Evolutionary conservation across 805 yeast species (phyloP).

Genomic region (Starmerella lactis-condensi): DNA sequence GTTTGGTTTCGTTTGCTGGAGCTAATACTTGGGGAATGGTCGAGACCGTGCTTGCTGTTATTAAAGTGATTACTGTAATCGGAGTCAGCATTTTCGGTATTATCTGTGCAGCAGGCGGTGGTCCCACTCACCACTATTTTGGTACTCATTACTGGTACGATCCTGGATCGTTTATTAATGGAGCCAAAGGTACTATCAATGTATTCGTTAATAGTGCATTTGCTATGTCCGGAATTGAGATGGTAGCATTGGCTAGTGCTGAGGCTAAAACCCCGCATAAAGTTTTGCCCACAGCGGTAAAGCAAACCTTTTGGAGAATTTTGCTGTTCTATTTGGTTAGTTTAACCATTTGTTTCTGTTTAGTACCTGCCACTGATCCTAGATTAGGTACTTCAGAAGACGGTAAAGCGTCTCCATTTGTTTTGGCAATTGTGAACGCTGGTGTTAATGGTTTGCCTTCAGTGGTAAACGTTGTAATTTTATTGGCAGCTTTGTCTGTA

Average conservation of each 20-base stretch:
- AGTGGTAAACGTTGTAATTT: conserved; percentile 48
- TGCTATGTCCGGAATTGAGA: conserved; percentile 59
- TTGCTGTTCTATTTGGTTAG: conserved; percentile 45
- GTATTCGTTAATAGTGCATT: conserved; percentile 57
- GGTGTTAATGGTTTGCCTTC: conserved; percentile 50
- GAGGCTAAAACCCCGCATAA: conserved; percentile 51
- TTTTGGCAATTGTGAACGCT: conserved; percentile 44
- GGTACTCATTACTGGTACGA: conserved; percentile 45
- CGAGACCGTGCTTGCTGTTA: conserved; percentile 35
- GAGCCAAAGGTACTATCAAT: conserved; percentile 44
- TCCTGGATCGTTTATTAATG: conserved; percentile 46
- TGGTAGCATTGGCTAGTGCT: conserved; percentile 56
- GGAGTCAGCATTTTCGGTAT: conserved; percentile 43
- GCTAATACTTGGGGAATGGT: conserved; percentile 43
- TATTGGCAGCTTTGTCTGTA: conserved; percentile 50
- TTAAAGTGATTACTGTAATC: conserved; percentile 36
- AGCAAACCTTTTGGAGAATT: conserved; percentile 68
- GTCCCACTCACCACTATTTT: conserved; percentile 35
- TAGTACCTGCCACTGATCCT: conserved; percentile 43
- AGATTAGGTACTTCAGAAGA: conserved; percentile 34
- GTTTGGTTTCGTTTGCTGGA: conserved; percentile 33
- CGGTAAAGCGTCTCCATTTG: conserved; percentile 52
- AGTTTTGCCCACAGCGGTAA: conserved; percentile 51
- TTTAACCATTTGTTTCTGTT: conserved; percentile 37
- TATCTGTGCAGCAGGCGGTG: conserved; percentile 38